Evolutionary conservation across 345 rosid genomes (phyloP).

Genomic region (Dovyalis caffra): DNA sequence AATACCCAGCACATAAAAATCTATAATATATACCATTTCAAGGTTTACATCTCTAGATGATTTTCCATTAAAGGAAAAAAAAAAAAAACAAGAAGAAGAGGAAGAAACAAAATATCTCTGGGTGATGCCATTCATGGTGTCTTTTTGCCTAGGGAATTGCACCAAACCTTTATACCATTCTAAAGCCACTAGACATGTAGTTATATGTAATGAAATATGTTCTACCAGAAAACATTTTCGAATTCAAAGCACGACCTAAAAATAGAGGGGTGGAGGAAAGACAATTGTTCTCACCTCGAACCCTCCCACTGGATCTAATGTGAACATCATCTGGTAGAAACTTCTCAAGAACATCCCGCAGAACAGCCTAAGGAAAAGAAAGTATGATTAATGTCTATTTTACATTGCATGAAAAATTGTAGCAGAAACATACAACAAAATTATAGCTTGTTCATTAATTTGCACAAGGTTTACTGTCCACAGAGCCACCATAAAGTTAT

Average conservation of each 20-base stretch:
- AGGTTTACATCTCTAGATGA: not conserved
- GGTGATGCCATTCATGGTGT: not conserved
- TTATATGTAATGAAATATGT: not conserved
- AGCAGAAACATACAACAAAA: not conserved
- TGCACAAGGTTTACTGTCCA: not conserved
- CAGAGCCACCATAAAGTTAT: not conserved
- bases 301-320: constrained; percentile 76
- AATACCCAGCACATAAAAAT: not conserved
- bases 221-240: not conserved
- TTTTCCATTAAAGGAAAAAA: no score
- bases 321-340: constrained; percentile 85
- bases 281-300: constrained; percentile 62
- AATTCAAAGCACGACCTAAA: not conserved
- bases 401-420: not conserved
- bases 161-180: not conserved
- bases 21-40: not conserved
- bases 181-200: not conserved
- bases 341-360: constrained; percentile 61
- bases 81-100: no score
- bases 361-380: constrained; percentile 58
- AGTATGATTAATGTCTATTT: not conserved
- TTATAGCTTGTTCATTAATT: not conserved
- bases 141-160: not conserved
- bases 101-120: no score
- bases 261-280: not conserved